A percentile compares a stretch with the other conserved stretches of the same genome.
phyloP scores from a whole-genome alignment of 768 basidiomycete genomes.

The Boletus fagicola region DNA sequence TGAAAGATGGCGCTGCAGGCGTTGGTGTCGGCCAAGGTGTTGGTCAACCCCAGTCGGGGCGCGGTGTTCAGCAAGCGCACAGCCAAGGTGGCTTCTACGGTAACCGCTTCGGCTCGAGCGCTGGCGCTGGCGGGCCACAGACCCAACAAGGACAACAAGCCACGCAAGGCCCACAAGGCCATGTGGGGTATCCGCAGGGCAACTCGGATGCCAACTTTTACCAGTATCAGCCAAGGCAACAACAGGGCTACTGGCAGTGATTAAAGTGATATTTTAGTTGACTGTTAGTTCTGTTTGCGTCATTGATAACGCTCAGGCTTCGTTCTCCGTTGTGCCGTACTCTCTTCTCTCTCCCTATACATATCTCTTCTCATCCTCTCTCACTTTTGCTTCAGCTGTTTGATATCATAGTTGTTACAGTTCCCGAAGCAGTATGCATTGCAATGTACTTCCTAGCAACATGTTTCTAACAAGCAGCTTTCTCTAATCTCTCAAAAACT shows the following conservation, averaged over 20 bases:
- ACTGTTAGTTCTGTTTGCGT: constrained; percentile 1
- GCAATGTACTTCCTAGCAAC: constrained; percentile 32
- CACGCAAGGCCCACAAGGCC: constrained; percentile 35
- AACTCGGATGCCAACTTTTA: constrained; percentile 68
- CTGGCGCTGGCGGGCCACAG: constrained; percentile 45
- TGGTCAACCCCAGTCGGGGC: constrained; percentile 38
- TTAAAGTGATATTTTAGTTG: constrained; percentile 13
- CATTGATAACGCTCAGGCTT: constrained; percentile 5
- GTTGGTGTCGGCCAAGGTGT: constrained; percentile 40
- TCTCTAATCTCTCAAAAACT: neutral
- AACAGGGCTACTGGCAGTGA: constrained; percentile 57
- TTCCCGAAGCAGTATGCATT: constrained; percentile 25
- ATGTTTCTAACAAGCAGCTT: constrained; percentile 22
- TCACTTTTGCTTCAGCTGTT: constrained; percentile 29
- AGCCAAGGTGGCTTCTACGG: constrained; percentile 46
- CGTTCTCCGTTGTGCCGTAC: constrained; percentile 1
- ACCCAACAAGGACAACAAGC: constrained; percentile 46
- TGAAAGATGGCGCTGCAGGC: constrained; percentile 57
- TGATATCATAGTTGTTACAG: constrained; percentile 29
- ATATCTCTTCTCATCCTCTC: constrained; percentile 4
- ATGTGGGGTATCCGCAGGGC: constrained; percentile 51
- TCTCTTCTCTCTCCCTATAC: constrained; percentile 8
- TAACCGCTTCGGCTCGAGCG: constrained; percentile 42
- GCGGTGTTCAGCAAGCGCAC: constrained; percentile 45
- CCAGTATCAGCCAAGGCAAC: constrained; percentile 65